These are phyloP conservation scores for Saccharomycopsis sp. DNA, from an alignment of 805 yeast species.

Conservation along the genomic window DNA sequence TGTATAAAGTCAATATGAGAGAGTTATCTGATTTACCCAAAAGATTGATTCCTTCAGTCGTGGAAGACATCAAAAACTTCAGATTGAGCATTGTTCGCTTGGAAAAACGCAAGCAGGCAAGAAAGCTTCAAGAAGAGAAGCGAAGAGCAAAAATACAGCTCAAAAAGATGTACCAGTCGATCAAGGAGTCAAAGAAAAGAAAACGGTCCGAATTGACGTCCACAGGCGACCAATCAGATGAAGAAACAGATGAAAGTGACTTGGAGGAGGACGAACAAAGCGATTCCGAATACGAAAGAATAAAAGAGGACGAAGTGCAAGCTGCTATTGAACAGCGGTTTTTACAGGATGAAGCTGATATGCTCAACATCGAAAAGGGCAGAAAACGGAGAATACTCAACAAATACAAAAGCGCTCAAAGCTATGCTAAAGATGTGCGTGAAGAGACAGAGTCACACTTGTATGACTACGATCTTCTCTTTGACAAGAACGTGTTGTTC, in stretches of 20 bases:
- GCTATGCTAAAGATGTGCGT: conserved; percentile 35
- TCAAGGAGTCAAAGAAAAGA: conserved; percentile 24
- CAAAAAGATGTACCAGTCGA: conserved; percentile 38
- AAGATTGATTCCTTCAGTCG: conserved; percentile 45
- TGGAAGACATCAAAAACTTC: conserved; percentile 47
- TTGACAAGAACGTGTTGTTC: not conserved
- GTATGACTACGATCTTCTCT: conserved; percentile 8
- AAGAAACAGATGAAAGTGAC: conserved; percentile 22
- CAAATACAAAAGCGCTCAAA: conserved; percentile 24
- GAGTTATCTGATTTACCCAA: conserved; percentile 54
- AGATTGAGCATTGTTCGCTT: conserved; percentile 46
- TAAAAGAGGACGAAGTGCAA: conserved; percentile 25
- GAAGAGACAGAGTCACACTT: conserved; percentile 23
- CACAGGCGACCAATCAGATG: conserved; percentile 24
- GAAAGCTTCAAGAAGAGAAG: conserved; percentile 42
- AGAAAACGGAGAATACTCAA: conserved; percentile 22
- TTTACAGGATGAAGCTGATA: conserved; percentile 22
- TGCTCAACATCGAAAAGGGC: conserved; percentile 17
- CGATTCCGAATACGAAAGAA: conserved; percentile 30
- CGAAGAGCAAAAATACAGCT: conserved; percentile 41
- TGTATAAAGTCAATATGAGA: conserved; percentile 48
- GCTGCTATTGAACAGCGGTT: conserved; percentile 25
- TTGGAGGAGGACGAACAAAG: conserved; percentile 27
- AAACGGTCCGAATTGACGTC: not conserved
- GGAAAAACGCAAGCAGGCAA: conserved; percentile 45